Evolutionary conservation across 495 filamentous ascomycete species (phyloP), one percentile per base, ranked within the genome.

Genomic region (Pyrenula massariospora): DNA sequence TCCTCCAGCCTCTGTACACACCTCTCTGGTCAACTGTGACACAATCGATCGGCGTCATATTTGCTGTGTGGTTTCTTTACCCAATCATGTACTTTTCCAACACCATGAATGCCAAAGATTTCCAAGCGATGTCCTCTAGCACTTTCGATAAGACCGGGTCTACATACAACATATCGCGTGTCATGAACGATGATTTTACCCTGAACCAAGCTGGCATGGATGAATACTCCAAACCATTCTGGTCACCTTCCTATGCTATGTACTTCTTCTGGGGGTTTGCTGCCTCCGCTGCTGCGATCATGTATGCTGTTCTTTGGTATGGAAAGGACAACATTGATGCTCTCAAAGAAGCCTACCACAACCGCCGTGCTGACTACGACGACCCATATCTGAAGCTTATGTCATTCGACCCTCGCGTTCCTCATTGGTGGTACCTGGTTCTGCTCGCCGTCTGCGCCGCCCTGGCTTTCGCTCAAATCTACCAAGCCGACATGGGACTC

Each of bases 391-490:
- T 61, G 3, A 58, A 61, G 52, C 59, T 61, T 2, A 61, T 58
- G 59, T 42, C 31, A 8, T 42, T 42, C 31, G 31, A 42, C 31
- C 31, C 31, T 42, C 31, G 31, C 15, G 87, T 85, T 0, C 88
- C 89, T 8, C 77, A 85, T 48, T 73, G 73, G 53, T 93, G 89
- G 89, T 92, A 92, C 65, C 70, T 92, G n/a, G 71, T 76, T 21
- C 87, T 91, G 83, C 79, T 78, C 21, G 31, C 15, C 15, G 31
- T 42, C 15, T 42, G 31, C 15, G 31, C 31, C 8, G 81, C 77
- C 1, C 77, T 89, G 22, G 84, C 84, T 10, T 87, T 90, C 58
- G 83, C 89, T 3, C 66, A 8, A 50, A 8, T 49, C 2, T 23
- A 50, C 20, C 65, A 60, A 50, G 66, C 63, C 58, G 89, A 88